phyloP scores from a whole-genome alignment of 768 basidiomycete species.

The Boletellus ananas region DNA sequence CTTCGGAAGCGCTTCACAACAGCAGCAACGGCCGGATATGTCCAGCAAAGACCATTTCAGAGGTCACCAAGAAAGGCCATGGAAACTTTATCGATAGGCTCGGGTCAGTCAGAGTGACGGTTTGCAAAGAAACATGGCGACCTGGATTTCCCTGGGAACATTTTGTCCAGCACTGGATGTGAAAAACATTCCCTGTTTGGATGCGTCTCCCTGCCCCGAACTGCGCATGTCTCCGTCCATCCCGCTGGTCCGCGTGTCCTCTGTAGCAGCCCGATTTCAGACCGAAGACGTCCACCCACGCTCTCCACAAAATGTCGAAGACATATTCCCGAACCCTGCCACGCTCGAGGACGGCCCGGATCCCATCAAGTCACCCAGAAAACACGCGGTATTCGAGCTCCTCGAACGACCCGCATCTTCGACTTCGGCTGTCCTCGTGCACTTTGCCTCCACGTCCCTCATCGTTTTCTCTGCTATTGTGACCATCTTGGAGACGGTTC shows the following conservation, averaged over 20 bases:
- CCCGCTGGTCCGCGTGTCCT: slow-evolving; percentile 24
- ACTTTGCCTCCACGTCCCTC: slow-evolving; percentile 63
- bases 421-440: slow-evolving; percentile 68
- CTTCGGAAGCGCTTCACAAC: not conserved
- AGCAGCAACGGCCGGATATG: not conserved
- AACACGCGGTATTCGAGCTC: slow-evolving; percentile 61
- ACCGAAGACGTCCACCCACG: slow-evolving; percentile 38
- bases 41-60: not conserved
- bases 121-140: too few relatives aligned
- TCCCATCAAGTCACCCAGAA: slow-evolving; percentile 44
- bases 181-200: slow-evolving; percentile 4
- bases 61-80: too few relatives aligned
- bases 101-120: too few relatives aligned
- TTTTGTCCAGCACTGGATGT: not conserved
- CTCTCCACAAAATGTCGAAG: slow-evolving; percentile 35
- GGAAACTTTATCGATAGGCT: too few relatives aligned
- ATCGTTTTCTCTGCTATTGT: slow-evolving; percentile 74
- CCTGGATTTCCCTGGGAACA: too few relatives aligned
- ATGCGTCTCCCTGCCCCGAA: not conserved
- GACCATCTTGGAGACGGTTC: slow-evolving; percentile 78
- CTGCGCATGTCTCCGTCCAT: slow-evolving; percentile 31
- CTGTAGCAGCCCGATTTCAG: slow-evolving; percentile 35
- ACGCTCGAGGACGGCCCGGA: slow-evolving; percentile 34
- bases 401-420: slow-evolving; percentile 82
- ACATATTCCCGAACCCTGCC: slow-evolving; percentile 36